Evolutionary conservation across 345 rosid species (phyloP).

Genomic region (Eucalyptus leucophloia): DNA sequence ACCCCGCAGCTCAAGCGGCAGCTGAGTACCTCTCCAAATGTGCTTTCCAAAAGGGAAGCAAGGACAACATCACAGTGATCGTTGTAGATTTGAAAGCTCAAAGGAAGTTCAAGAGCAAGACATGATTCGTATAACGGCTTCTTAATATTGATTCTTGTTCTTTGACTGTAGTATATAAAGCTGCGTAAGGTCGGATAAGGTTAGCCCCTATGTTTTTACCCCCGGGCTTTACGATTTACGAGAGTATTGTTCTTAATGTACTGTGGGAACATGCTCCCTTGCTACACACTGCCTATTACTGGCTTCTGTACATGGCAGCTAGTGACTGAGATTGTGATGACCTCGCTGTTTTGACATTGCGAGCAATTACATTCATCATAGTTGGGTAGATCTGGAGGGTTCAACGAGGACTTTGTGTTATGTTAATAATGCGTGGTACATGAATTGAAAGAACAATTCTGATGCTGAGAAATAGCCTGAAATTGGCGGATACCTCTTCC

Average conservation of each 20-base stretch:
- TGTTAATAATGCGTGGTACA: neutral
- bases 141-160: too few relatives aligned
- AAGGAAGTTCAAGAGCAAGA: too few relatives aligned
- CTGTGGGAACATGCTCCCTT: neutral
- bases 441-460: neutral
- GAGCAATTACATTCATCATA: neutral
- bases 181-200: neutral
- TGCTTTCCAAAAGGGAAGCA: too few relatives aligned
- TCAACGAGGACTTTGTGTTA: neutral
- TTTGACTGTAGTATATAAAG: neutral
- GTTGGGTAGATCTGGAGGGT: neutral
- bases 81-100: too few relatives aligned
- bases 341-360: neutral
- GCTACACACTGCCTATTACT: neutral
- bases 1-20: too few relatives aligned
- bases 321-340: neutral
- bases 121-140: too few relatives aligned
- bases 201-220: slow-evolving; percentile 22
- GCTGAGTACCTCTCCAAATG: too few relatives aligned
- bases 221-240: slow-evolving; percentile 9
- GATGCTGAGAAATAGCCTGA: neutral
- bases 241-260: slow-evolving; percentile 1
- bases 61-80: too few relatives aligned
- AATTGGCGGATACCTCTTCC: neutral
- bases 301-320: neutral